A percentile compares a stretch with the other conserved stretches of the same genome.
Evolutionary conservation across 2,329 filamentous ascomycete genomes (phyloP).

Genomic region (Clonostachys solani): DNA sequence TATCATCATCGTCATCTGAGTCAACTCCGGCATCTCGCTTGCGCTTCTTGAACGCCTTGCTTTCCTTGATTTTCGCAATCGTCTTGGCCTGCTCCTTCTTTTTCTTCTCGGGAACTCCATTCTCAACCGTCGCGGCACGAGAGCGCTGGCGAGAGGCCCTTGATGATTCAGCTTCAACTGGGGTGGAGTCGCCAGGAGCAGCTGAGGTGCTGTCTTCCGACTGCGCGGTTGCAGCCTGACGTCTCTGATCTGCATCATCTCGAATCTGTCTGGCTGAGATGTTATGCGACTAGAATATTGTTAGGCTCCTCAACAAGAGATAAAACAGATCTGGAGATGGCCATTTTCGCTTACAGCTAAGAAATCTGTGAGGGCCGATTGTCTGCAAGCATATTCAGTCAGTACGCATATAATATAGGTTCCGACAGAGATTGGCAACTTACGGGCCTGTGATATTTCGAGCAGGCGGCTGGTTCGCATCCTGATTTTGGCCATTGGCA

Average conservation of each 20-base stretch:
- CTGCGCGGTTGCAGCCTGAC: constrained; percentile 21
- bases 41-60: constrained; percentile 52
- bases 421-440: constrained; percentile 5
- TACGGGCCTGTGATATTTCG: constrained; percentile 34
- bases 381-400: constrained; percentile 17
- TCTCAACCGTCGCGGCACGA: background rate
- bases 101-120: constrained; percentile 13
- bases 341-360: constrained; percentile 31
- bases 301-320: background rate
- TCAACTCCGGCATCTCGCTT: constrained; percentile 32
- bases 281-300: constrained; percentile 55
- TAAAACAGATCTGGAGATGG: background rate
- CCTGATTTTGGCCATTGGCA: constrained; percentile 6
- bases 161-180: background rate
- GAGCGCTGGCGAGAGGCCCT: background rate
- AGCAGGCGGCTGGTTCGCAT: constrained; percentile 5
- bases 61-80: constrained; percentile 58
- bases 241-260: constrained; percentile 40
- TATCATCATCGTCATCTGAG: constrained; percentile 47
- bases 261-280: constrained; percentile 60
- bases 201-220: background rate
- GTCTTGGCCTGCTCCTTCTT: constrained; percentile 48
- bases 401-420: background rate
- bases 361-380: constrained; percentile 51
- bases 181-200: constrained; percentile 5